Evolutionary conservation across 2,329 filamentous ascomycete species (phyloP), one percentile per base, ranked within the genome.

Genomic region (Rutstroemia sp.): DNA sequence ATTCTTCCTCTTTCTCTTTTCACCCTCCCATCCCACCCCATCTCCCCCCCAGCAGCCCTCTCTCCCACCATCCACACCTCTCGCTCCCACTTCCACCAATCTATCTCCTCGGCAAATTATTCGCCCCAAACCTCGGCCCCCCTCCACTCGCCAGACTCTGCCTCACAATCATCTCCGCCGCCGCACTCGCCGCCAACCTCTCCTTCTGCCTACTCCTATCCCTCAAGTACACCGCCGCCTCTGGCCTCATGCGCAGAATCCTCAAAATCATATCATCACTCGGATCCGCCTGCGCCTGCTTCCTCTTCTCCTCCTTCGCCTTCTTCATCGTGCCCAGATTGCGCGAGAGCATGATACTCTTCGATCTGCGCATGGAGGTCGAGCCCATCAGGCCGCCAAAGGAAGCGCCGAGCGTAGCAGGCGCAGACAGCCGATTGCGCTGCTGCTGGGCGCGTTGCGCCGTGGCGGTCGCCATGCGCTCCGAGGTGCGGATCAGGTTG

Each of bases 211-310:
- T 81, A 69, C 90, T 92, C 44, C 94, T 79, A 71, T 97, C 92
- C 67, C 89, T 90, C 59, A 99, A 78, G 72, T 99, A 99, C 37
- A 82, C 76, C 49, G 85, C 81, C 3, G 94, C 94, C 74, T 97
- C 94, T 2, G 91, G 90, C 48, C 94, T 79, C 94, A 99, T 99
- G 52, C 94, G 81, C 63, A 99, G 73, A 62, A 99, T 99, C 19
- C 94, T 81, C 66, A 99, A 73, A 63, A 99, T 97, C 88, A 97
- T 97, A 70, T 99, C 94, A 71, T 99, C 94, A 70, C 87, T 96
- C 1, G 94, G 92, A 70, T 97, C 94, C 1, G 94, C 92, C 70
- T 99, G 94, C 1, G 91, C 90, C 70, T 97, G 92, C 65, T 92
- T 91, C 61, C 94, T 81, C 75, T 95, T 96, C 73, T 96, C 92